phyloP scores from a whole-genome alignment of 1,284 basidiomycete genomes.

The Cryptococcus wingfieldii region DNA sequence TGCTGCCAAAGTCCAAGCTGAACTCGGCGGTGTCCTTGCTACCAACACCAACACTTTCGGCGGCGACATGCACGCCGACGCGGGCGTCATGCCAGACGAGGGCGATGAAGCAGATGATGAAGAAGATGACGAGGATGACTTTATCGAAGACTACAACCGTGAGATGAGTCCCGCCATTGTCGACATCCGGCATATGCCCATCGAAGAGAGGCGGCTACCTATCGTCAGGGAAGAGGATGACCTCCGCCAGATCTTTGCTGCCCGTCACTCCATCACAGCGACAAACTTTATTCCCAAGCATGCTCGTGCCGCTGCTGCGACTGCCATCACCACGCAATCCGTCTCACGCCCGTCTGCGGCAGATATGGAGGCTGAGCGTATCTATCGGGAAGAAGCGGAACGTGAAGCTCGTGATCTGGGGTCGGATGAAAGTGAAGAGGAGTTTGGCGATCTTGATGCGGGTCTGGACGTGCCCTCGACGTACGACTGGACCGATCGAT shows the following conservation, averaged over 20 bases:
- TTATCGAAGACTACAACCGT: slow-evolving; percentile 67
- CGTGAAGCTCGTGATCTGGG: slow-evolving; percentile 33
- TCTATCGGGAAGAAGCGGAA: slow-evolving; percentile 63
- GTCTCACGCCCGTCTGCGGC: slow-evolving; percentile 61
- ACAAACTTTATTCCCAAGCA: slow-evolving; percentile 69
- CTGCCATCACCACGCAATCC: slow-evolving; percentile 20
- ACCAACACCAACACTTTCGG: slow-evolving; percentile 48
- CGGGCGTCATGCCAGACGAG: slow-evolving; percentile 48
- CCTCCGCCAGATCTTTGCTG: slow-evolving; percentile 60
- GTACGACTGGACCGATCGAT: slow-evolving; percentile 99
- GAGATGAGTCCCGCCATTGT: slow-evolving; percentile 75
- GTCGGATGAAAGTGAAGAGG: slow-evolving; percentile 62
- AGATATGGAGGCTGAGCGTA: slow-evolving; percentile 75
- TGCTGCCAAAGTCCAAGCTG: slow-evolving; percentile 84
- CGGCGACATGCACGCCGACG: slow-evolving; percentile 51
- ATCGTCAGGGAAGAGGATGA: slow-evolving; percentile 69
- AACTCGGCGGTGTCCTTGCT: slow-evolving; percentile 74
- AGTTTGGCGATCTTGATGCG: slow-evolving; percentile 72
- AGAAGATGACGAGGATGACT: slow-evolving; percentile 43
- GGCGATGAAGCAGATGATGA: slow-evolving; percentile 54
- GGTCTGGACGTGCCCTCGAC: slow-evolving; percentile 48
- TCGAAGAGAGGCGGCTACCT: slow-evolving; percentile 73
- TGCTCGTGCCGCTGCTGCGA: slow-evolving; percentile 35
- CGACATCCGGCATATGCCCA: slow-evolving; percentile 63
- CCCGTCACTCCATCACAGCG: slow-evolving; percentile 69